Percentiles rank a stretch among this genome's conserved stretches.
Evolutionary conservation across 2,329 filamentous ascomycete genomes (phyloP).

Genomic region (Alternaria conjuncta): DNA sequence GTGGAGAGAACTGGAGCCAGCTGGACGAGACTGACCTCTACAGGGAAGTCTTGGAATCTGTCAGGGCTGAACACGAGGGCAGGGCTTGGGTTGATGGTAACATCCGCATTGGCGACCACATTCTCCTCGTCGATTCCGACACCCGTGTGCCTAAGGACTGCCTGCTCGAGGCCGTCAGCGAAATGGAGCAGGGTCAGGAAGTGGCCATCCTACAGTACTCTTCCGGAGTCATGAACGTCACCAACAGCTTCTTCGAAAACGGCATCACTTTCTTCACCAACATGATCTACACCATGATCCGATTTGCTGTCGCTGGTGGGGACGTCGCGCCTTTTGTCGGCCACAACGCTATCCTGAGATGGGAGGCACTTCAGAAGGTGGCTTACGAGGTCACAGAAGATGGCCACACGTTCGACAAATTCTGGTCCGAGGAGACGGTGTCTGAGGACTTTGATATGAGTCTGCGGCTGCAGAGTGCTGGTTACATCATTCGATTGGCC

Average conservation of each 20-base stretch:
- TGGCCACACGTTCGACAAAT: constrained; percentile 63
- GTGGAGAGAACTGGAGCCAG: constrained; percentile 35
- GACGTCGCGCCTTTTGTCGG: constrained; percentile 79
- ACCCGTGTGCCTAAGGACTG: constrained; percentile 68
- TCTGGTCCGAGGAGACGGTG: constrained; percentile 77
- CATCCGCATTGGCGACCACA: constrained; percentile 84
- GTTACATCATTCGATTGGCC: constrained; percentile 72
- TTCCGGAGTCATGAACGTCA: constrained; percentile 74
- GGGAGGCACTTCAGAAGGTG: constrained; percentile 68
- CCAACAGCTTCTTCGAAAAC: constrained; percentile 75
- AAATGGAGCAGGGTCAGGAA: constrained; percentile 80
- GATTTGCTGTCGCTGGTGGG: constrained; percentile 72
- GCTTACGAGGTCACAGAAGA: constrained; percentile 45
- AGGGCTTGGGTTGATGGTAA: constrained; percentile 81
- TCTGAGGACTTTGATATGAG: constrained; percentile 82
- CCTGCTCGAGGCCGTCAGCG: constrained; percentile 77
- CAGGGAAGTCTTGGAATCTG: constrained; percentile 59
- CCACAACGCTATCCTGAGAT: constrained; percentile 77
- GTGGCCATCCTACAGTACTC: constrained; percentile 80
- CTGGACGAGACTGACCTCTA: constrained; percentile 46
- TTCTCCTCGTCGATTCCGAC: constrained; percentile 64
- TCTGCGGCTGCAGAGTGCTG: constrained; percentile 71
- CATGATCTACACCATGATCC: constrained; percentile 76
- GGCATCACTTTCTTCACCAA: constrained; percentile 82
- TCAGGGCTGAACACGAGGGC: constrained; percentile 69